Evolutionary conservation across 331 rosid genomes (phyloP).

Genomic region (Rhamnella rubrinervis): DNA sequence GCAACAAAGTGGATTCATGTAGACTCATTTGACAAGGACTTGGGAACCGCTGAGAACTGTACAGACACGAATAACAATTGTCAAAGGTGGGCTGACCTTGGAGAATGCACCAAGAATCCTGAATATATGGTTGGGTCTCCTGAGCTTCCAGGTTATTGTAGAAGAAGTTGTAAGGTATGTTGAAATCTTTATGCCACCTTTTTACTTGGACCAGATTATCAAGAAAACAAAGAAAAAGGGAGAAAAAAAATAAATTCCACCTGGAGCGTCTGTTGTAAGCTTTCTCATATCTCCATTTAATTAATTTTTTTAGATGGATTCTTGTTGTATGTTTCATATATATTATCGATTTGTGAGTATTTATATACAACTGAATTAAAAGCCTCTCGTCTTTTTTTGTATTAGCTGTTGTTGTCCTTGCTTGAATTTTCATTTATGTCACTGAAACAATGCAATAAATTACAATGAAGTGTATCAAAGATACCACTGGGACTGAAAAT

Average conservation of each 20-base stretch:
- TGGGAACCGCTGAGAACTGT: slow-evolving; percentile 53
- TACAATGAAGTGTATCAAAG: no score
- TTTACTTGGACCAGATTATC: background rate
- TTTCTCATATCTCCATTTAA: slow-evolving; percentile 21
- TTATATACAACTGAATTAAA: slow-evolving; percentile 15
- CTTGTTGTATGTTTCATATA: slow-evolving; percentile 5
- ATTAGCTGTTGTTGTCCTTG: background rate
- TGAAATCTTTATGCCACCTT: slow-evolving; percentile 23
- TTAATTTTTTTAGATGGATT: slow-evolving; percentile 3
- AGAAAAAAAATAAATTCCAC: no score
- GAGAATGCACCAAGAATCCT: slow-evolving; percentile 84
- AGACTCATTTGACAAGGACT: slow-evolving; percentile 63
- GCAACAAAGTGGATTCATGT: slow-evolving; percentile 96
- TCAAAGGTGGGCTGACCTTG: slow-evolving; percentile 94
- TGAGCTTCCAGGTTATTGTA: slow-evolving; percentile 88
- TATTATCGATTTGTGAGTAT: no score
- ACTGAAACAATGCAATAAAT: no score
- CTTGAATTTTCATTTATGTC: background rate
- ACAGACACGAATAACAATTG: slow-evolving; percentile 68
- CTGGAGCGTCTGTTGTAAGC: slow-evolving; percentile 4
- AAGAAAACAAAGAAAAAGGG: no score
- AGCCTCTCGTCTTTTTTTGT: background rate
- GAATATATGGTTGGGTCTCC: slow-evolving; percentile 89
- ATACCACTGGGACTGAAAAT: no score
- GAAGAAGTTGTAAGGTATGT: slow-evolving; percentile 74